Base-by-base conservation (phyloP, 2,329 filamentous ascomycete genomes). In the Plectosphaerella plurivora region DNA sequence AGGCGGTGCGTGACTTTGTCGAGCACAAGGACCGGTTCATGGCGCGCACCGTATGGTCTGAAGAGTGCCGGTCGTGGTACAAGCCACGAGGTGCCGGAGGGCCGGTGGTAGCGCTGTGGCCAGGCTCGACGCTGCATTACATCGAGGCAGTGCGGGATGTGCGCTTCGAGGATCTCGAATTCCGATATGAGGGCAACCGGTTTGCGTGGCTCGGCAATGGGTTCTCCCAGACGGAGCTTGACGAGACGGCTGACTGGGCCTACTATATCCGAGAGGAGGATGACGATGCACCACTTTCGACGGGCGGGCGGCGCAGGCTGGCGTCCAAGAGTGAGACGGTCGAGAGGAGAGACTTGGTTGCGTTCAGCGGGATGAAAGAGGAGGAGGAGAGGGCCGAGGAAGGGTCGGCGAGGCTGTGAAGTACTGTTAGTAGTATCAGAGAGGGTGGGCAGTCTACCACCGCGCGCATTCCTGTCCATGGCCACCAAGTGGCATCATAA, bases 1-100 rank as follows among this genome's bases (percentile, higher is more conserved):
- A 70, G 16, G 75, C 73, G 1, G 73, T 81, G 8, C 62, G 65
- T 11, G 80, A 82, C 55, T 82, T 83, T 61, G 70, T 75, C 52
- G 65, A 65, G 4, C 69, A 72, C 63, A 72, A 72, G 42, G 71
- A 76, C 52, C 56, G 61, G 10, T 76, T 73, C 61, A 74, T 78
- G 68, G 60, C 68, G 52, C 64, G 60, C 20, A 73, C 74, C 0
- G 75, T 77, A 1, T 79, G 73, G 69, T 61, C 70, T 16, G 73
- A 72, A 48, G 59, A 65, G 1, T 79, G 75, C 56, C 69, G 55
- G 24, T 57, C 51, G 20, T 56, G 53, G 54, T 56, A 57, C 46
- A 56, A 54, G 35, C 49, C 45, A 8, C 51, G 51, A 66, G 36
- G 70, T 64, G 45, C 46, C 2, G 47, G 56, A 14, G 49, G 53